phyloP scores from a whole-genome alignment of 2,329 filamentous ascomycete species.

The Botrytis byssoidea region DNA sequence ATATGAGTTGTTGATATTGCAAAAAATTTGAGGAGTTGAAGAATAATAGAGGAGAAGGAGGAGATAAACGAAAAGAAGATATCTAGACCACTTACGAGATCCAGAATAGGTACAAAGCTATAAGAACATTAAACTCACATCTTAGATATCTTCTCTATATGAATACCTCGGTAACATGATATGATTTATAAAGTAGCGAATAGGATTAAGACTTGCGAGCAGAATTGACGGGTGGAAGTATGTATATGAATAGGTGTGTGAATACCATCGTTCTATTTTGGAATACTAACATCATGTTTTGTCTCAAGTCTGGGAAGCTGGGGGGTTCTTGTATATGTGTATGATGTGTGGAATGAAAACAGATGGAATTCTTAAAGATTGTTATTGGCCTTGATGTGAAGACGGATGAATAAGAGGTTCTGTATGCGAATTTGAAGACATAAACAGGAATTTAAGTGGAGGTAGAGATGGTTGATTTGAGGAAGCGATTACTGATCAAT shows the following conservation, averaged over 20 bases:
- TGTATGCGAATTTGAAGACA: not conserved
- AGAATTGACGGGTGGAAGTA: not conserved
- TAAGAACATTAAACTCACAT: too few relatives aligned
- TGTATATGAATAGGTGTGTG: not conserved
- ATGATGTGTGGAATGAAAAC: not conserved
- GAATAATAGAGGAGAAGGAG: too few relatives aligned
- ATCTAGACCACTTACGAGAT: too few relatives aligned
- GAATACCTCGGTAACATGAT: not conserved
- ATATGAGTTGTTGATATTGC: too few relatives aligned
- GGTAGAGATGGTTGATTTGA: not conserved
- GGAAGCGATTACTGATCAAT: accelerated
- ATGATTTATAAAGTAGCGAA: too few relatives aligned
- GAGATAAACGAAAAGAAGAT: too few relatives aligned
- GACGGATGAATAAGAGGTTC: not conserved
- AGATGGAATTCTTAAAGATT: not conserved
- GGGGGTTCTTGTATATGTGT: not conserved
- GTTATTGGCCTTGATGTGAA: not conserved
- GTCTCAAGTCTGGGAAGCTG: not conserved
- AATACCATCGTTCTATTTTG: not conserved
- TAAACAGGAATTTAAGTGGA: not conserved
- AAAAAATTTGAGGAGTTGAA: too few relatives aligned
- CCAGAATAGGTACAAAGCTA: too few relatives aligned
- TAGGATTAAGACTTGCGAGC: not conserved
- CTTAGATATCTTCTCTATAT: too few relatives aligned
- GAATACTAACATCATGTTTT: not conserved